Base-by-base conservation (phyloP, 768 basidiomycete species). In the Ramaria sp. region DNA sequence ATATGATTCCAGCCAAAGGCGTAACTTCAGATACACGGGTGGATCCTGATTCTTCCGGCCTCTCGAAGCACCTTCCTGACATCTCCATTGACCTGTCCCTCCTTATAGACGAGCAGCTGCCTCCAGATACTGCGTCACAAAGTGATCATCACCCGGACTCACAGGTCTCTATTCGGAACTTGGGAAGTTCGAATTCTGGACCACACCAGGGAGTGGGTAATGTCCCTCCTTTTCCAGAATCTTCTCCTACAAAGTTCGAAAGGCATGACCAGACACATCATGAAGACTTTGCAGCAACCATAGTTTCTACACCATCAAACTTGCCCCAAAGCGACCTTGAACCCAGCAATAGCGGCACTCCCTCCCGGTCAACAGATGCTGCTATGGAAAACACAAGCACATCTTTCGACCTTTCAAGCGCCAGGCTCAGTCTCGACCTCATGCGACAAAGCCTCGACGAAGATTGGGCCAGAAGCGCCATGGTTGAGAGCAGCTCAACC, bases 1-100 rank as follows among this genome's bases (percentile, higher is more conserved):
- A 54, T 20, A 54, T 13, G 30, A 13, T 22, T 9, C 30, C 31
- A 10, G 24, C 53, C 17, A 54, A 7, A 42, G 11, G 30, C 22
- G 13, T 4, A 9, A 43, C 42, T 12, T 19, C 42, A 24, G 47
- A 19, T 10, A 6, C 43, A 20, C 31, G 31, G 20, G 20, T 33
- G 13, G 48, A 57, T 22, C 46, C 46, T 15, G 39, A 57, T 43
- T 7, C 31, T 20, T 57, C 55, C 19, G 43, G 46, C 33, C 33
- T 49, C n/a, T 57, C 55, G 17, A 57, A 57, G 37, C 43, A 57
- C 4, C 39, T 57, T 17, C 55, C 55, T 24, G 48, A 57, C 2
- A 2, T 57, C 20, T 57, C 55, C 45, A 27, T 19, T 19, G 47
- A 57, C 24, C 31, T 48, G 12, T 50, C 55, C 17, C 55, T 57